Evolutionary conservation across 2,329 filamentous ascomycete genomes (phyloP).

Genomic region (Colletotrichum scovillei): DNA sequence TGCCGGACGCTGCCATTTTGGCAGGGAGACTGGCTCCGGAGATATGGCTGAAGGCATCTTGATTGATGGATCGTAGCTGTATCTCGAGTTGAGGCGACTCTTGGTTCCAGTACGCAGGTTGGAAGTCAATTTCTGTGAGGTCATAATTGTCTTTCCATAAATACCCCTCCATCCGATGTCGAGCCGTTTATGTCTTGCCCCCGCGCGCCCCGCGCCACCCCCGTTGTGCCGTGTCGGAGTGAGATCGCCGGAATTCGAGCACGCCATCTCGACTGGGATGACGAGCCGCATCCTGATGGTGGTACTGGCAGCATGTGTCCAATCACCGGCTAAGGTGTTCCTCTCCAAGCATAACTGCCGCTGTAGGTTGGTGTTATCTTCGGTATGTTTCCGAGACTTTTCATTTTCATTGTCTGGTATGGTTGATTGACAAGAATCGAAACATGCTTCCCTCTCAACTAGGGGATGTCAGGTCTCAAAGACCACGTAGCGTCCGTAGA

Average conservation of each 20-base stretch:
- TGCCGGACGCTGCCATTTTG: constrained; percentile 42
- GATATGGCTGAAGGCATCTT: constrained; percentile 29
- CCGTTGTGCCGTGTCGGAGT: background rate
- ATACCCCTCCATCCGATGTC: constrained; percentile 28
- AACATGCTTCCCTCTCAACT: no score
- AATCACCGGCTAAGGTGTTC: background rate
- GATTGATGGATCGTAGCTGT: background rate
- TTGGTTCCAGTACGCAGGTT: background rate
- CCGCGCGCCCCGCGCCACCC: constrained; percentile 4
- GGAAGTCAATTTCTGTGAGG: background rate
- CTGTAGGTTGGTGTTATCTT: background rate
- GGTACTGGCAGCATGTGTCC: background rate
- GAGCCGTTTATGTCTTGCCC: background rate
- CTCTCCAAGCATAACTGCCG: background rate
- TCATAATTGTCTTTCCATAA: background rate
- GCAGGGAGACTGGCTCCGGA: constrained; percentile 29
- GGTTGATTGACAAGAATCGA: no score
- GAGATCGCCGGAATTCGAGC: constrained; percentile 17
- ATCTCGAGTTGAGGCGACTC: background rate
- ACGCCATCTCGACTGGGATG: constrained; percentile 33
- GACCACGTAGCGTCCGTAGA: no score
- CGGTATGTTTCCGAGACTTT: background rate
- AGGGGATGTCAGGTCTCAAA: no score
- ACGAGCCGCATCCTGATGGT: background rate
- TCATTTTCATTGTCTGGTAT: no score